phyloP scores from a whole-genome alignment of 2,329 filamentous ascomycete genomes.

The Xylaria sp. region DNA sequence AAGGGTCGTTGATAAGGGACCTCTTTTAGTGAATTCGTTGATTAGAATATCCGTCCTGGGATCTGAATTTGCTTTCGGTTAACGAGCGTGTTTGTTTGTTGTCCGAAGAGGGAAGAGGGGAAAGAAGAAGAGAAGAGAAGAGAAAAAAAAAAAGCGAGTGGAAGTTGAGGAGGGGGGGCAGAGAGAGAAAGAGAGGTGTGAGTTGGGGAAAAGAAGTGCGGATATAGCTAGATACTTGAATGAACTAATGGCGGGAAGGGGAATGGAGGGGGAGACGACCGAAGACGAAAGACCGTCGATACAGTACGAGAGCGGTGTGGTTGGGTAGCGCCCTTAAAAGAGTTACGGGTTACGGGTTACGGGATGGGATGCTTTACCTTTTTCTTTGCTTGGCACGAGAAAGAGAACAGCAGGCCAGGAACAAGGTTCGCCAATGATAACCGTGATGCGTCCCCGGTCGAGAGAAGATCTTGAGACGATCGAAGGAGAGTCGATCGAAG shows the following conservation, averaged over 20 bases:
- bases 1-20: neutral
- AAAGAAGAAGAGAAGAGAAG: too few relatives aligned
- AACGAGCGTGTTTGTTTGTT: slow-evolving; percentile 2
- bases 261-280: too few relatives aligned
- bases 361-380: neutral
- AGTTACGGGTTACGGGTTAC: neutral
- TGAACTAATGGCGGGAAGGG: too few relatives aligned
- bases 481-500: too few relatives aligned
- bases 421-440: slow-evolving; percentile 1
- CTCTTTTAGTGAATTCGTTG: neutral
- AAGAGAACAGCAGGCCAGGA: neutral
- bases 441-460: neutral
- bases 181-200: too few relatives aligned
- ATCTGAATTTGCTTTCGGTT: neutral
- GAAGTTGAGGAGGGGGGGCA: too few relatives aligned
- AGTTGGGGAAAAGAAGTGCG: neutral
- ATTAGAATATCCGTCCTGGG: too few relatives aligned
- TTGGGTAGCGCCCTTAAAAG: slow-evolving; percentile 1
- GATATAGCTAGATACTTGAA: too few relatives aligned
- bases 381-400: slow-evolving; percentile 6
- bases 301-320: neutral
- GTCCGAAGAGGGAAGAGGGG: too few relatives aligned
- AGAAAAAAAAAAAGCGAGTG: neutral
- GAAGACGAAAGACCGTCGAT: too few relatives aligned
- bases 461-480: too few relatives aligned